Conservation (phyloP, 2,329 filamentous ascomycete species). For the Talaromyces amestolkiae region DNA sequence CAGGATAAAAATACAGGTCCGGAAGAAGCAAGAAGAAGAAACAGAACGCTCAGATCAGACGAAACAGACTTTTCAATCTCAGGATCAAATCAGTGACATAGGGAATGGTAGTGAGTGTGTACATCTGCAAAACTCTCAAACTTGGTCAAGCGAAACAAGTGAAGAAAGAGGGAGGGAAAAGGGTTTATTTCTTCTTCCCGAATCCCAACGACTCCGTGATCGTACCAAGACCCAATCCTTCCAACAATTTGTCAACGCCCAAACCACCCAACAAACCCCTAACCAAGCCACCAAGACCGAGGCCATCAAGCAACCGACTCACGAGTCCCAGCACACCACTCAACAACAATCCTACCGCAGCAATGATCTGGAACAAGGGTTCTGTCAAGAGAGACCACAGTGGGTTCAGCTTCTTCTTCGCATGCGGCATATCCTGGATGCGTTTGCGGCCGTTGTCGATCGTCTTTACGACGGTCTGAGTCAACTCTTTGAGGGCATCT, state of each 20-base stretch:
- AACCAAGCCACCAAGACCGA: conserved; percentile 78
- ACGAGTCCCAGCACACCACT: conserved; percentile 82
- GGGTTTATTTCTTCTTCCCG: conserved; percentile 51
- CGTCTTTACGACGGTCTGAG: conserved; percentile 72
- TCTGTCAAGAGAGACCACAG: conserved; percentile 73
- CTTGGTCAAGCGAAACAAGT: too few relatives aligned
- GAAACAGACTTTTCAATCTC: not conserved
- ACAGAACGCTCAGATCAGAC: not conserved
- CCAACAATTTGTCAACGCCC: conserved; percentile 49
- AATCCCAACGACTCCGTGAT: conserved; percentile 41
- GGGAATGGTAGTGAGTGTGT: not conserved
- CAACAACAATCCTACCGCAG: conserved; percentile 79
- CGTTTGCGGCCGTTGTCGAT: conserved; percentile 87
- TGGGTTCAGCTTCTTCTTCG: conserved; percentile 91
- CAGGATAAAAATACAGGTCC: not conserved
- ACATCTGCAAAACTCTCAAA: not conserved
- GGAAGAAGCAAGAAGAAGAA: conserved; percentile 24
- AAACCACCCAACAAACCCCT: conserved; percentile 65
- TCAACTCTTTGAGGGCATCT: conserved; percentile 80
- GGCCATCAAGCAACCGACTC: conserved; percentile 72
- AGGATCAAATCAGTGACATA: not conserved
- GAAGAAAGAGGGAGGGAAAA: too few relatives aligned
- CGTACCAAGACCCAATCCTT: conserved; percentile 52
- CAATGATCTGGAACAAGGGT: conserved; percentile 88
- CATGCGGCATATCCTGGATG: conserved; percentile 87